These are phyloP conservation scores for Bipolaris cookei DNA, from an alignment of 2,329 filamentous ascomycete genomes.

Conservation along the genomic window DNA sequence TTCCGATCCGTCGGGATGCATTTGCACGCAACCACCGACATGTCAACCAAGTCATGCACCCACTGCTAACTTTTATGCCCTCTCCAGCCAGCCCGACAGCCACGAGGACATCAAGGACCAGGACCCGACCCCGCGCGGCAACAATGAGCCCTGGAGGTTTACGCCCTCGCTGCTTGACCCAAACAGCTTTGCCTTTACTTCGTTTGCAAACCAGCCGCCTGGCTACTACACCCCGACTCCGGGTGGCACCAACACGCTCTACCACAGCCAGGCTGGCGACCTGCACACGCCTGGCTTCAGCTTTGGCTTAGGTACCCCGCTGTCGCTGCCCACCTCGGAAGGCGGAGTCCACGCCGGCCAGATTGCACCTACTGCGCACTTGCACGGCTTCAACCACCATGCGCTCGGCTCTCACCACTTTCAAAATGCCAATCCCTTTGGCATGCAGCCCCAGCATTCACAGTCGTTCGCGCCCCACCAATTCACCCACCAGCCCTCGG, in stretches of 20 bases:
- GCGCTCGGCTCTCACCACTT: slow-evolving; percentile 54
- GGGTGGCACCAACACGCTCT: slow-evolving; percentile 78
- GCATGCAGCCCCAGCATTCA: slow-evolving; percentile 55
- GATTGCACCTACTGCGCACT: slow-evolving; percentile 55
- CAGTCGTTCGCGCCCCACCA: slow-evolving; percentile 74
- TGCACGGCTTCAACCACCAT: slow-evolving; percentile 68
- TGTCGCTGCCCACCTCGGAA: slow-evolving; percentile 79
- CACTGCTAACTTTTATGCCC: not conserved
- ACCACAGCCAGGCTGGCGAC: slow-evolving; percentile 83
- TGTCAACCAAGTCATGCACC: not conserved
- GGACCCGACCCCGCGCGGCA: slow-evolving; percentile 80
- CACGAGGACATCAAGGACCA: slow-evolving; percentile 70
- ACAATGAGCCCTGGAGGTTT: slow-evolving; percentile 83
- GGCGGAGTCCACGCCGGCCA: slow-evolving; percentile 66
- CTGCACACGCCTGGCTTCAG: slow-evolving; percentile 81
- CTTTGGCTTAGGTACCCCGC: slow-evolving; percentile 77
- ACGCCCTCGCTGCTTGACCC: slow-evolving; percentile 89
- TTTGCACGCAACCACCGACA: slow-evolving; percentile 12
- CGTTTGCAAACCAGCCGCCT: slow-evolving; percentile 78
- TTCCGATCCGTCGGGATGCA: slow-evolving; percentile 8
- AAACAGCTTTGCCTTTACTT: slow-evolving; percentile 78
- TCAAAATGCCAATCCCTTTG: slow-evolving; percentile 74
- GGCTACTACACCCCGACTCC: slow-evolving; percentile 90
- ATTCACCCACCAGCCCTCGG: slow-evolving; percentile 80
- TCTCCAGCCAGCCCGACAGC: slow-evolving; percentile 53